Evolutionary conservation across 2,329 filamentous ascomycete species (phyloP).

Genomic region (Diaporthe caulivora): DNA sequence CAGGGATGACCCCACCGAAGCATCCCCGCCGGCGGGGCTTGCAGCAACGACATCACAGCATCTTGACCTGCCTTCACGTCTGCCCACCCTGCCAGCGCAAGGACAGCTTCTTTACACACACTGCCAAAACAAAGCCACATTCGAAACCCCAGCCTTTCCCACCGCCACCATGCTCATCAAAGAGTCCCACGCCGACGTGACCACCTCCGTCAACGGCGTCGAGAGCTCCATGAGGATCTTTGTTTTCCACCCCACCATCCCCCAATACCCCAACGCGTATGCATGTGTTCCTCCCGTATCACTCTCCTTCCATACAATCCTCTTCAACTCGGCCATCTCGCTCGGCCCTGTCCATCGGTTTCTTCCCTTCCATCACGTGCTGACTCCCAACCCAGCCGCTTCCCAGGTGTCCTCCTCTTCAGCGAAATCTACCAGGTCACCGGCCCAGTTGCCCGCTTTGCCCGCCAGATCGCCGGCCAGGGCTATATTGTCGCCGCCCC

Average conservation of each 20-base stretch:
- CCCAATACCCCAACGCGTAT: constrained; percentile 88
- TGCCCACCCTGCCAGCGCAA: too few relatives aligned
- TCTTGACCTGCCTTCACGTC: too few relatives aligned
- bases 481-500: constrained; percentile 94
- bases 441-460: constrained; percentile 89
- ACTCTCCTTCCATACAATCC: neutral
- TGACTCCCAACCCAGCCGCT: constrained; percentile 62
- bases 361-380: neutral
- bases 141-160: neutral
- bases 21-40: too few relatives aligned
- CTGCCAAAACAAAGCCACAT: neutral
- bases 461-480: constrained; percentile 89
- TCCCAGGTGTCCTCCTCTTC: constrained; percentile 89
- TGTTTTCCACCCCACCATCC: constrained; percentile 86
- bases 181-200: constrained; percentile 65
- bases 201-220: constrained; percentile 64
- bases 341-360: neutral
- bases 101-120: too few relatives aligned
- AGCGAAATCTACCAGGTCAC: constrained; percentile 88
- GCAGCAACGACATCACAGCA: too few relatives aligned
- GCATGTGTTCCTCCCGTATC: constrained; percentile 42
- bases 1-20: too few relatives aligned
- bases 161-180: constrained; percentile 63
- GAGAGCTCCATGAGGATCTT: constrained; percentile 76
- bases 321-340: neutral